Conservation (phyloP, 192 early-diverging fungal species). For the Coemansia sp. region DNA sequence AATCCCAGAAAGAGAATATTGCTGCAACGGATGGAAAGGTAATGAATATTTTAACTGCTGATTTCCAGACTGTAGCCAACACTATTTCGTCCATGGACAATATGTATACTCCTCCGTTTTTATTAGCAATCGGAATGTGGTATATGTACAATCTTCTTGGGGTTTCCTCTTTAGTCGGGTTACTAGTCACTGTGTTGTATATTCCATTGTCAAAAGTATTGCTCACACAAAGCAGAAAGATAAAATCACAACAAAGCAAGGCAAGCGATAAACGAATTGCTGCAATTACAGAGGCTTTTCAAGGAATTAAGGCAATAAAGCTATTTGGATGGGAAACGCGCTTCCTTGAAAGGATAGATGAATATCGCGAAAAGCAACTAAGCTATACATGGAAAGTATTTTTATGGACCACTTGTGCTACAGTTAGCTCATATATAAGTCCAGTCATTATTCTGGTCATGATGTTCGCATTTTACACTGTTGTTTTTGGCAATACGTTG, state of each 20-base stretch:
- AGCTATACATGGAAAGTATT: conserved; percentile 55
- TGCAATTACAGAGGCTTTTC: conserved; percentile 77
- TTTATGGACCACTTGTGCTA: conserved; percentile 52
- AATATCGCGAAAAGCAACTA: conserved; percentile 64
- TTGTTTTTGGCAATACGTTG: conserved; percentile 57
- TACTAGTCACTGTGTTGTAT: conserved; percentile 63
- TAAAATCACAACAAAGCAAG: conserved; percentile 59
- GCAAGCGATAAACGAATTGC: conserved; percentile 74
- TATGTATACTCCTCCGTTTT: conserved; percentile 63
- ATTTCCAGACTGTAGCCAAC: conserved; percentile 64
- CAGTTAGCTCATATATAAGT: conserved; percentile 56
- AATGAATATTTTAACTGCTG: conserved; percentile 70
- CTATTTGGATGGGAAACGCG: conserved; percentile 81
- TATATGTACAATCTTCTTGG: conserved; percentile 78
- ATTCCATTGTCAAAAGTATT: conserved; percentile 58
- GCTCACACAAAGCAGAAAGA: conserved; percentile 50
- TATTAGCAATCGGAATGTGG: conserved; percentile 63
- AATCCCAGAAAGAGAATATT: conserved; percentile 27
- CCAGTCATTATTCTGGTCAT: conserved; percentile 65
- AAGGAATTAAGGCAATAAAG: conserved; percentile 91
- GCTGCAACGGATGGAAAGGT: conserved; percentile 61
- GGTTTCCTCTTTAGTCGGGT: conserved; percentile 75
- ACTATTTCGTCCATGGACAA: conserved; percentile 60
- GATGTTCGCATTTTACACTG: conserved; percentile 62
- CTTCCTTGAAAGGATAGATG: conserved; percentile 67